Base-by-base conservation (phyloP, 345 rosid species). In the Gynandropsis gynandra region DNA sequence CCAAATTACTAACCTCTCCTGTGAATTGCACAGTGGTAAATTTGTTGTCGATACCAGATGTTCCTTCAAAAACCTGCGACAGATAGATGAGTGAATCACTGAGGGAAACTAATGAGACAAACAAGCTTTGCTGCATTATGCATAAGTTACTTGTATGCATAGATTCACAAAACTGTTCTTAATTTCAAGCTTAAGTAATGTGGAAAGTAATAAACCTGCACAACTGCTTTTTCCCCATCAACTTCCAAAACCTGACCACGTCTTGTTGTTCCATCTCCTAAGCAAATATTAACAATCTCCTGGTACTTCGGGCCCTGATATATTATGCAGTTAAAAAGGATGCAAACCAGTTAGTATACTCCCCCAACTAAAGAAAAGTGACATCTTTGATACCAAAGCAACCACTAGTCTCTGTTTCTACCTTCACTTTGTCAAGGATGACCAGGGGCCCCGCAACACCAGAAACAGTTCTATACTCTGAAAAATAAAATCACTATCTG, bases 391-490 rank as follows among this genome's bases (percentile, higher is more conserved):
- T 40, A 8, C 32, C 42, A 54, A 47, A 53, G 68, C 48, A 56
- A 2, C 29, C 5, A 24, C 4, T 2, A 5, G 29, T 24, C 4
- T 24, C 29, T 44, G 15, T 17, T 56, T 44, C n/a, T 50, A 84
- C 98, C 95, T 89, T 89, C 42, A 89, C 97, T 80, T 89, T 89
- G 0, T 89, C 96, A 17, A 89, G 95, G 45, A 89, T 90, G 52
- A 90, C 98, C 44, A 90, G 71, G 61, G 98, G 98, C 44, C 98
- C 98, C 11, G 98, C 98, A 66, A 90, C 98, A 44, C 98, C 96
- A 20, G 95, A 82, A 55, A 90, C 96, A 43, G 96, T 90, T 73
- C 98, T 82, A 13, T 90, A 90, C 66, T 90, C 96, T 90, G 81
- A 29, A 16, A 34, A 48, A 12, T 10, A 27, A n/a, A 19, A 42